Percentiles rank a stretch among this genome's conserved stretches.
phyloP scores from a whole-genome alignment of 805 yeast genomes.

The baker's yeast (Saccharomyces cerevisiae) region DNA sequence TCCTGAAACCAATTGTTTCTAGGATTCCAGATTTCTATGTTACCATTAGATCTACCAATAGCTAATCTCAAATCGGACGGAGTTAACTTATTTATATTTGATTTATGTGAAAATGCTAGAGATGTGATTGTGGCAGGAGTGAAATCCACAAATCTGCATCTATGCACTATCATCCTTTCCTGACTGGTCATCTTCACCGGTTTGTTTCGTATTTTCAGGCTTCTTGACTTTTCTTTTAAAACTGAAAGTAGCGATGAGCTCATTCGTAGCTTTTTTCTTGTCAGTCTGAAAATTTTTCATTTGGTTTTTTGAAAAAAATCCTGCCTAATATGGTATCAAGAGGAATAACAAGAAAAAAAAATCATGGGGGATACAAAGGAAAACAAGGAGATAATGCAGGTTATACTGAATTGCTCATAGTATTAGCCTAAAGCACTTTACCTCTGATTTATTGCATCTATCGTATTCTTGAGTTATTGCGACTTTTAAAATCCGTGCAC shows the following conservation, averaged over 20 bases:
- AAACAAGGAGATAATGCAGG: neutral
- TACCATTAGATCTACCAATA: slow-evolving; percentile 89
- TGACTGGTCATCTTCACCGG: slow-evolving; percentile 6
- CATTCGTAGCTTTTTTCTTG: neutral
- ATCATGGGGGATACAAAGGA: neutral
- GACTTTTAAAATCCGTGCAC: neutral
- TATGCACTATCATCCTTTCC: slow-evolving; percentile 42
- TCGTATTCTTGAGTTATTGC: neutral
- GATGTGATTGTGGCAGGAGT: slow-evolving; percentile 80
- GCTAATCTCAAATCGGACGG: slow-evolving; percentile 65
- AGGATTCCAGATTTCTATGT: slow-evolving; percentile 94
- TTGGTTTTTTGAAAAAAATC: neutral
- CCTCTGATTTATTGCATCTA: neutral
- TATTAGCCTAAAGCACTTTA: neutral
- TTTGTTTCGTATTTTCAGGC: neutral
- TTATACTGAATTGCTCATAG: neutral
- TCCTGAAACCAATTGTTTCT: slow-evolving; percentile 77
- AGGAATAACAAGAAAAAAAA: neutral
- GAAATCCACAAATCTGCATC: slow-evolving; percentile 86
- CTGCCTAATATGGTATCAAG: neutral
- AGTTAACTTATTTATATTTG: slow-evolving; percentile 35
- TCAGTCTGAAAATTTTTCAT: neutral
- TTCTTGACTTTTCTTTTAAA: neutral
- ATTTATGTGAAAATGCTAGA: slow-evolving; percentile 61
- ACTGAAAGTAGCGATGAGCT: neutral